These are phyloP conservation scores for Lithospermum erythrorhizon DNA, from an alignment of 257 asterid genomes.

Conservation along the genomic window DNA sequence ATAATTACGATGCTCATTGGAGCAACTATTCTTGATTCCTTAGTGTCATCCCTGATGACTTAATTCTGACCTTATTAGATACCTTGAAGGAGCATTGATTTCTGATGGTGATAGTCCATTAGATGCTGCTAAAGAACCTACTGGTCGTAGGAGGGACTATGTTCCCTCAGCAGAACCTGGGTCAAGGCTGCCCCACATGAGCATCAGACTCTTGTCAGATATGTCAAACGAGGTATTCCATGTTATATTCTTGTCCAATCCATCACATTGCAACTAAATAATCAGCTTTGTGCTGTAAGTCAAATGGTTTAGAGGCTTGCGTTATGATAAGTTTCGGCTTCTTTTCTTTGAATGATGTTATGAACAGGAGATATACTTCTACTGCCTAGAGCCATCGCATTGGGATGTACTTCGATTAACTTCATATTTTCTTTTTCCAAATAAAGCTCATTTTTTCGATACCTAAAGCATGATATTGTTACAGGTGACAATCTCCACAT, in stretches of 20 bases:
- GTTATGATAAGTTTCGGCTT: no score
- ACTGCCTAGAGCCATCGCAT: background rate
- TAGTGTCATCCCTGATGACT: background rate
- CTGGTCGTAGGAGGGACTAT: conserved; percentile 81
- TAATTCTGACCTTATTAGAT: conserved; percentile 31
- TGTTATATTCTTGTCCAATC: background rate
- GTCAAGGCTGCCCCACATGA: conserved; percentile 76
- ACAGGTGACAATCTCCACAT: conserved; percentile 58
- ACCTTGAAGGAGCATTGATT: conserved; percentile 60
- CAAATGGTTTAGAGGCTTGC: background rate
- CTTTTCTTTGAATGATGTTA: no score
- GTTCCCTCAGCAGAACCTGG: conserved; percentile 76
- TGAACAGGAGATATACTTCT: no score
- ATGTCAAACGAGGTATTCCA: conserved; percentile 29
- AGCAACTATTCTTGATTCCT: background rate
- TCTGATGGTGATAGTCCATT: conserved; percentile 26
- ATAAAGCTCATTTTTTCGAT: background rate
- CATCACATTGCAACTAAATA: background rate
- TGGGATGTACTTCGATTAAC: background rate
- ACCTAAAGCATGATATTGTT: conserved; percentile 3
- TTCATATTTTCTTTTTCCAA: background rate
- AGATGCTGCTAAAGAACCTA: conserved; percentile 37
- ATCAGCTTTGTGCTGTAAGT: background rate
- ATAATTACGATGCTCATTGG: background rate
- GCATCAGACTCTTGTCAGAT: conserved; percentile 34